Conservation (phyloP, 2,329 filamentous ascomycete species). For the Truncatella angustata region DNA sequence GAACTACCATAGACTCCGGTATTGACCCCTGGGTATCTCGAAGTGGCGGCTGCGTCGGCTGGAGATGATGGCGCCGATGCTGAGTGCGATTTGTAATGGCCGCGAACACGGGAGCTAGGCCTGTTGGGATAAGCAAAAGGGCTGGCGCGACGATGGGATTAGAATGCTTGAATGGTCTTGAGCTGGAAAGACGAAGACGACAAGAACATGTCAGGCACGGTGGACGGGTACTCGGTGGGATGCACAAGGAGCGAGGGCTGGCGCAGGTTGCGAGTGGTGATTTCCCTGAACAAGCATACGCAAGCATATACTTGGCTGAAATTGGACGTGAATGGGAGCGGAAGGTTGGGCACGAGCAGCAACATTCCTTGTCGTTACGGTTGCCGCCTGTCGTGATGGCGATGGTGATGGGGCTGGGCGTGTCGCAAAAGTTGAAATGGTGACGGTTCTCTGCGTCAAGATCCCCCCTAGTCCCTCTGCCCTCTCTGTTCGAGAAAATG, state of each 20-base stretch:
- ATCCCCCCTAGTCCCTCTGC: too few relatives aligned
- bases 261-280: conserved; percentile 1
- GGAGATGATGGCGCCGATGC: background rate
- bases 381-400: conserved; percentile 1
- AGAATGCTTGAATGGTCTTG: background rate
- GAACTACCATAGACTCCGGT: background rate
- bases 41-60: background rate
- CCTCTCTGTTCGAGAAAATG: background rate
- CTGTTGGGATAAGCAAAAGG: background rate
- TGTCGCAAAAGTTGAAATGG: background rate
- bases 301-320: too few relatives aligned
- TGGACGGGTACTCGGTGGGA: background rate
- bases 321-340: background rate
- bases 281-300: conserved; percentile 7
- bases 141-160: background rate
- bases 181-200: background rate
- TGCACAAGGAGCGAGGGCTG: background rate
- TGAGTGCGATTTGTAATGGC: background rate
- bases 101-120: background rate
- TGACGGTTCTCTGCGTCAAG: background rate
- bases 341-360: conserved; percentile 6
- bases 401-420: too few relatives aligned
- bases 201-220: background rate
- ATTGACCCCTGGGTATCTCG: too few relatives aligned
- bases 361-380: background rate